These are phyloP conservation scores for Bauhinia variegata DNA, from an alignment of 306 rosid genomes.

Conservation along the genomic window DNA sequence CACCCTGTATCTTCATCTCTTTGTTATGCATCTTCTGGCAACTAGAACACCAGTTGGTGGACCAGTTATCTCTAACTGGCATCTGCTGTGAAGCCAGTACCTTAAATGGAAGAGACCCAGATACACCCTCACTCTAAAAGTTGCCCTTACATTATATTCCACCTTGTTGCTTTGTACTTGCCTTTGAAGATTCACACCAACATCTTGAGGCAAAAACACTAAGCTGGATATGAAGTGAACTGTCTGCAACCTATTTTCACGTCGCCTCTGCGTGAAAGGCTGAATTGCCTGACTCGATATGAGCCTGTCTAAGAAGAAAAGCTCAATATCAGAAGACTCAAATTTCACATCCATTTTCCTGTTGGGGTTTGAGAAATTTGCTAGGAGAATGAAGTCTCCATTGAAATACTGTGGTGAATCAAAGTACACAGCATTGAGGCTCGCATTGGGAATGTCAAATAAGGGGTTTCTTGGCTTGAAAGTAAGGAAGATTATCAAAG, in stretches of 20 bases:
- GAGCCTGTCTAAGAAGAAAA: conserved; percentile 73
- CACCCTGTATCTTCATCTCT: conserved; percentile 46
- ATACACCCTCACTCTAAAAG: conserved; percentile 65
- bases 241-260: conserved; percentile 62
- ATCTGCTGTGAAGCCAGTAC: conserved; percentile 66
- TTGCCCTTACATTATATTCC: conserved; percentile 66
- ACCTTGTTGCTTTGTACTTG: conserved; percentile 71
- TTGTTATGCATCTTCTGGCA: conserved; percentile 69
- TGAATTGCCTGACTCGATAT: conserved; percentile 62
- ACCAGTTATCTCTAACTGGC: conserved; percentile 84
- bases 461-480: conserved; percentile 67
- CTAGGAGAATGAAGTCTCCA: conserved; percentile 72
- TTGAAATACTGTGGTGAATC: conserved; percentile 78
- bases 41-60: conserved; percentile 82
- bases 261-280: conserved; percentile 65
- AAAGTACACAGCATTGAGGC: conserved; percentile 71
- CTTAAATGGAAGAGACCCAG: conserved; percentile 66
- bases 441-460: conserved; percentile 79
- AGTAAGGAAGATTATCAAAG: conserved; percentile 63
- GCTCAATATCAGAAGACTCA: conserved; percentile 60
- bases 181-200: conserved; percentile 64
- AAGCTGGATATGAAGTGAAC: conserved; percentile 74
- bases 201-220: conserved; percentile 79
- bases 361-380: conserved; percentile 90
- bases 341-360: conserved; percentile 60